Evolutionary conservation across 2,329 filamentous ascomycete genomes (phyloP).

Genomic region (Fusarium compactum): DNA sequence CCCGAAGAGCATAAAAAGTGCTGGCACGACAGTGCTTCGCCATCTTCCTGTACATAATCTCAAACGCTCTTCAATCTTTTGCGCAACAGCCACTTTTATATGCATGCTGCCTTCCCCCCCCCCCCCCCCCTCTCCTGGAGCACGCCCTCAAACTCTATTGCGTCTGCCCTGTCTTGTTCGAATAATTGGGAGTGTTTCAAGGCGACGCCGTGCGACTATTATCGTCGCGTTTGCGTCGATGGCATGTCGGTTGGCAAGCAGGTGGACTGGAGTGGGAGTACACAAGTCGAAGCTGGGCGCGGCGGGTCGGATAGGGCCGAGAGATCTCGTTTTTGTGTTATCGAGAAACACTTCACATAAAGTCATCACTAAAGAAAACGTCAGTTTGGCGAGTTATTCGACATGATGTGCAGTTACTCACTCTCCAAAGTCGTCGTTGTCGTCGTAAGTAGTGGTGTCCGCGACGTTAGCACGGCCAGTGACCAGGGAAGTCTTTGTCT

Average conservation of each 20-base stretch:
- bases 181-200: constrained; percentile 12
- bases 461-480: constrained; percentile 70
- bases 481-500: constrained; percentile 90
- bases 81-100: constrained; percentile 3
- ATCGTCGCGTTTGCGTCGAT: constrained; percentile 5
- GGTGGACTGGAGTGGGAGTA: constrained; percentile 13
- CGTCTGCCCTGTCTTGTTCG: constrained; percentile 12
- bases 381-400: constrained; percentile 35
- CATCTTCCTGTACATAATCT: constrained; percentile 14
- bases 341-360: constrained; percentile 69
- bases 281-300: constrained; percentile 22
- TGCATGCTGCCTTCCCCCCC: constrained; percentile 9
- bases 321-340: constrained; percentile 17
- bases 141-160: constrained; percentile 15
- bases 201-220: constrained; percentile 15
- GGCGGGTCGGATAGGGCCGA: constrained; percentile 10
- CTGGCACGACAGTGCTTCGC: constrained; percentile 13
- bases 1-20: constrained; percentile 9
- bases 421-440: constrained; percentile 85
- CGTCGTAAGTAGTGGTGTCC: constrained; percentile 80
- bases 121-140: background rate
- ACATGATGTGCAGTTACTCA: constrained; percentile 63
- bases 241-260: constrained; percentile 3
- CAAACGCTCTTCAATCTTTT: constrained; percentile 9
- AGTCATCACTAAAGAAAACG: constrained; percentile 68